Percentiles rank a stretch among this genome's conserved stretches.
Conservation (phyloP, 2,329 filamentous ascomycete species). For the Cladophialophora exuberans region DNA sequence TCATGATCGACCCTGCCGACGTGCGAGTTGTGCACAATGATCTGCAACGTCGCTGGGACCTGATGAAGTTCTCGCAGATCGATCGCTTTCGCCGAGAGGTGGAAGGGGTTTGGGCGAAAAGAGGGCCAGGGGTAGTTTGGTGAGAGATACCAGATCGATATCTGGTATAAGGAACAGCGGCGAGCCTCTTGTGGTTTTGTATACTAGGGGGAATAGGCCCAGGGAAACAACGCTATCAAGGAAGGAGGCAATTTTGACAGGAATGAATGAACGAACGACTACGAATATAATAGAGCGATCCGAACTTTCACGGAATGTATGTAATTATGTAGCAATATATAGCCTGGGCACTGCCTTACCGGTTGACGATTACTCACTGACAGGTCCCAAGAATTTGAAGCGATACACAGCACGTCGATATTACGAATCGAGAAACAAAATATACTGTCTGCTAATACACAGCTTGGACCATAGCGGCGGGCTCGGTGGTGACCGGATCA, state of each 20-base stretch:
- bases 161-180: too few species aligned
- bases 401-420: neutral
- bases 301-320: too few species aligned
- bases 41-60: slow-evolving; percentile 17
- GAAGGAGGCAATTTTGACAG: too few species aligned
- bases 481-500: slow-evolving; percentile 5
- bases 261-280: too few species aligned
- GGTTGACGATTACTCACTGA: neutral
- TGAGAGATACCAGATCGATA: too few species aligned
- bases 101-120: slow-evolving; percentile 14
- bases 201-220: too few species aligned
- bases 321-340: too few species aligned
- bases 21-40: slow-evolving; percentile 14
- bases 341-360: too few species aligned
- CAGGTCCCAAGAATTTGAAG: neutral
- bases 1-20: slow-evolving; percentile 14
- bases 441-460: neutral
- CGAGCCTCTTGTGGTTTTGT: too few species aligned
- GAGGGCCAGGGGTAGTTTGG: too few species aligned
- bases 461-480: neutral
- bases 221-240: too few species aligned
- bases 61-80: slow-evolving; percentile 16
- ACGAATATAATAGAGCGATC: too few species aligned
- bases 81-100: slow-evolving; percentile 15
- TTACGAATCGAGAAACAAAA: neutral